Conservation (phyloP, 305 asterid species). For the Fraxinus velutina region DNA sequence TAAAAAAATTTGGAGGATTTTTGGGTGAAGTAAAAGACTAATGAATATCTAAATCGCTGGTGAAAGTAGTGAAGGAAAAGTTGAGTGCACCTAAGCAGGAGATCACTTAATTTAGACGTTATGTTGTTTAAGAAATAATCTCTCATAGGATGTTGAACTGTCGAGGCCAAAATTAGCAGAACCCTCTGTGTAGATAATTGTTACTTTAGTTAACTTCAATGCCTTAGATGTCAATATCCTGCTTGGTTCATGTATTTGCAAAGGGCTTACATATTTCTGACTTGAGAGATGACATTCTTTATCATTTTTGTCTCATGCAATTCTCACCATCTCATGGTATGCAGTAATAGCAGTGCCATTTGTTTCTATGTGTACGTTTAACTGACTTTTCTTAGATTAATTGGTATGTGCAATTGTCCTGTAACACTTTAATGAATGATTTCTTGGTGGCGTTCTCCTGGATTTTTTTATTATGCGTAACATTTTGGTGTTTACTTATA, state of each 20-base stretch:
- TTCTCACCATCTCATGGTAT: neutral
- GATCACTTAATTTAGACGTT: neutral
- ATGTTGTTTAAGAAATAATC: neutral
- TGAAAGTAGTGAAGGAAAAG: constrained; percentile 1
- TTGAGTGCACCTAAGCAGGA: neutral
- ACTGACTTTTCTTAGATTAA: neutral
- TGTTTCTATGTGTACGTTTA: neutral
- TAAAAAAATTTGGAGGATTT: constrained; percentile 1
- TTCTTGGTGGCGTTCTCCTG: neutral
- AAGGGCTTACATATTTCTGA: neutral
- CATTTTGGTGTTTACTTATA: neutral
- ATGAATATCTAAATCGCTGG: neutral
- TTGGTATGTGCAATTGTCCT: neutral
- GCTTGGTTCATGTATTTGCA: neutral
- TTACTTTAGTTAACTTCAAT: neutral
- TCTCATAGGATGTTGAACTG: neutral
- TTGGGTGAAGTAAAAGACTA: neutral
- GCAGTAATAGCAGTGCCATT: neutral
- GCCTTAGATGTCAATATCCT: neutral
- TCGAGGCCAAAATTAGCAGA: neutral
- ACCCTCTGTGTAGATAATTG: neutral
- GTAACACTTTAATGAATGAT: neutral
- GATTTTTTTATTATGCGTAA: constrained; percentile 13
- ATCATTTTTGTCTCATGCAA: neutral
- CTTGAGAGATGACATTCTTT: neutral